phyloP scores from a whole-genome alignment of 2,329 filamentous ascomycete species.

The Microsporum audouinii region DNA sequence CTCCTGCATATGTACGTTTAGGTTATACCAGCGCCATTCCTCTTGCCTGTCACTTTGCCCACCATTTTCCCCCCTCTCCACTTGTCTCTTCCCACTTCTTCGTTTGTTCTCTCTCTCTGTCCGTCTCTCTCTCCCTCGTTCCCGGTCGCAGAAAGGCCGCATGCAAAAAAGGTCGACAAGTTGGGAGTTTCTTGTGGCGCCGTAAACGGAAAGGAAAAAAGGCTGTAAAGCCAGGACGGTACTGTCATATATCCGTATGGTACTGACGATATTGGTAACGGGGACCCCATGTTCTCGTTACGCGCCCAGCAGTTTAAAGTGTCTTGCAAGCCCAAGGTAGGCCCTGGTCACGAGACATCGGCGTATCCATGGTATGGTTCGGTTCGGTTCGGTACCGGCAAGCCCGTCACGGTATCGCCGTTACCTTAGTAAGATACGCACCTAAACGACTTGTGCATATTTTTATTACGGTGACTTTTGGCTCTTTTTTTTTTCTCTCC shows the following conservation, averaged over 20 bases:
- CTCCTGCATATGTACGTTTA: conserved; percentile 5
- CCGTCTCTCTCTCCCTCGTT: neutral
- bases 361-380: neutral
- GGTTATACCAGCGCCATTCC: neutral
- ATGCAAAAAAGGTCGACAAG: neutral
- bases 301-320: neutral
- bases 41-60: neutral
- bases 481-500: neutral
- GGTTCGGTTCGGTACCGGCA: neutral
- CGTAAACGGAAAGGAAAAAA: neutral
- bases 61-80: neutral
- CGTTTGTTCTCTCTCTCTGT: neutral
- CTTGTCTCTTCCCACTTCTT: neutral
- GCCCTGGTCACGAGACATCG: neutral
- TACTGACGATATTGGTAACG: neutral
- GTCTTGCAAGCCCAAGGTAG: neutral
- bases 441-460: no score
- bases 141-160: neutral
- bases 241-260: neutral
- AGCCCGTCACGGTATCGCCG: neutral
- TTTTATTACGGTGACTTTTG: neutral
- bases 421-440: neutral
- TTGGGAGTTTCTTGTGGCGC: neutral
- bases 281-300: neutral
- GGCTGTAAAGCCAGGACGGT: neutral